Base-by-base conservation (phyloP, 2,329 filamentous ascomycete genomes). In the Fusarium ramigenum region DNA sequence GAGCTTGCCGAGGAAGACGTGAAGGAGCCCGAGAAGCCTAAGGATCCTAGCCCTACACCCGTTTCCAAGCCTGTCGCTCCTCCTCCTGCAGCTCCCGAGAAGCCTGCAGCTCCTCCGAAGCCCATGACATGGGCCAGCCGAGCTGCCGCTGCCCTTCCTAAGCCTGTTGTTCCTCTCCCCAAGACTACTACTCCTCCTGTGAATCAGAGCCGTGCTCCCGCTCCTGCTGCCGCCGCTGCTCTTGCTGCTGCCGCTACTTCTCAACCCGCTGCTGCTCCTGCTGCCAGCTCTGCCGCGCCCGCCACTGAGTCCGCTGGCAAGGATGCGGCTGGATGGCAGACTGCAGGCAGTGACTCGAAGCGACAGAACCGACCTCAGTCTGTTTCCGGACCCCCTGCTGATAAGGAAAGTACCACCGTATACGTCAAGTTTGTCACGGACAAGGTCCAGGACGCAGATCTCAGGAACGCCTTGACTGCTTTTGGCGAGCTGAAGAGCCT, bases 371-470 rank as follows among this genome's bases (percentile, higher is more conserved):
- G 94, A 72, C 89, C 89, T 58, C 92, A 93, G 82, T 89, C 91
- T 61, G 87, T 90, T 76, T 86, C 90, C 63, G 86, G 86, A 57
- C 82, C 87, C 32, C 82, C 87, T n/a, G 80, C 85, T 52, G 93
- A 95, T 79, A 93, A 94, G 79, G 92, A 96, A 72, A 90, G 90
- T 70, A 92, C 92, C 60, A 89, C 95, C 76, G 96, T 93, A 25
- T 98, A 98, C 83, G 94, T 99, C 83, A 97, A 97, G 87, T 97
- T 96, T 78, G 96, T 98, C 56, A 96, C 92, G 56, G 95, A 97
- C 39, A 95, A 95, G 84, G 92, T 99, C 59, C 89, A 93, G 80
- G 88, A 91, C 19, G 89, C 90, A 44, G 90, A 94, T 52, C 87
- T 99, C 67, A 92, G 88, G 82, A 87, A 88, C 60, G 88, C 90